Base-by-base conservation (phyloP, 768 basidiomycete species). In the Serendipita vermifera region DNA sequence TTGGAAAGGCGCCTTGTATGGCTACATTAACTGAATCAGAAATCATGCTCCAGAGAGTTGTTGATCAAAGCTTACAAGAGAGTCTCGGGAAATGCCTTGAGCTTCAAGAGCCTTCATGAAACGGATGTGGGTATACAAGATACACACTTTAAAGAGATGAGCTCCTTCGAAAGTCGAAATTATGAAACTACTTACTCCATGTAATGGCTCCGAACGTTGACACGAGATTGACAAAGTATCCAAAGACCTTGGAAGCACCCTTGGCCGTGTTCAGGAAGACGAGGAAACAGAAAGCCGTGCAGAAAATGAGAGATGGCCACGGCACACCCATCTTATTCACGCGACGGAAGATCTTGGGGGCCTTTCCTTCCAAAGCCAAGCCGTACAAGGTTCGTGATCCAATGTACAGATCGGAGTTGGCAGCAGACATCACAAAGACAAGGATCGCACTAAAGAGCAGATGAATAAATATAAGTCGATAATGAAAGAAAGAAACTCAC, bases 401-500 rank as follows among this genome's bases (percentile, higher is more conserved):
- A 46, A 73, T 76, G 62, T 76, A 82, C 43, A 83, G 67, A 66
- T 84, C 83, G 14, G 77, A 78, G 65, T 82, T 83, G 17, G 81
- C 70, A 1, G 72, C 73, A 3, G 55, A 59, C 26, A 59, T 71
- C n/a, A 82, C 78, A 64, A 82, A 83, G 60, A 83, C 68, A 24
- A 83, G 70, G 60, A 83, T 78, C 3, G 73, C 75, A 13, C 72
- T 76, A 26, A 39, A 54, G 2, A 39, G 20, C 33, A 26, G 5
- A 33, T 14, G 17, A 17, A 54, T 22, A 14, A 5, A 20, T n/a
- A 41, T 41, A 24, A 31, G 38, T n/a, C 32, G 36, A 9, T 1
- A 58, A 38, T 41, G 41, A 62, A 59, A 22, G 40, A 9, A 29
- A 17, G 26, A 29, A 4, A 26, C 46, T 51, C 29, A 26, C 46